These are phyloP conservation scores for Dendryphion nanum DNA, from an alignment of 2,329 filamentous ascomycete species.

Conservation along the genomic window DNA sequence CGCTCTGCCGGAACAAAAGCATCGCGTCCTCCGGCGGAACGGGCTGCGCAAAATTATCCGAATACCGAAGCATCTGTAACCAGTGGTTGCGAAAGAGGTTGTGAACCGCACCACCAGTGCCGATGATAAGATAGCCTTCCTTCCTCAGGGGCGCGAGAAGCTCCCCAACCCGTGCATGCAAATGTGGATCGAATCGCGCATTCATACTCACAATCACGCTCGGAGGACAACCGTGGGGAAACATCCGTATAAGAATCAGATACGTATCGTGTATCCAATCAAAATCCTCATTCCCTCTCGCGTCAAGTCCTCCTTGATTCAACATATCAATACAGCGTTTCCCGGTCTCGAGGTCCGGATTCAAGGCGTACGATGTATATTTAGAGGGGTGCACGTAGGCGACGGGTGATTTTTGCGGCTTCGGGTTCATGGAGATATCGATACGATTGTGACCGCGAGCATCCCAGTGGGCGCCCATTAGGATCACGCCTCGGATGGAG, in stretches of 20 bases:
- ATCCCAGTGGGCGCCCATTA: constrained; percentile 72
- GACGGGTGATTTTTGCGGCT: constrained; percentile 61
- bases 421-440: constrained; percentile 61
- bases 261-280: constrained; percentile 75
- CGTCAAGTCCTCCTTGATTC: constrained; percentile 53
- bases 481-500: constrained; percentile 61
- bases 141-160: constrained; percentile 56
- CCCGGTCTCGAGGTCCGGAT: constrained; percentile 57
- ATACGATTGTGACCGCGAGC: constrained; percentile 53
- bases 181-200: constrained; percentile 55
- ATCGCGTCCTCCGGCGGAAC: constrained; percentile 60
- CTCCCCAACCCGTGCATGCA: constrained; percentile 57
- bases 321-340: constrained; percentile 53
- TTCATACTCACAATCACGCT: constrained; percentile 61
- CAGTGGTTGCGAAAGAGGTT: constrained; percentile 69
- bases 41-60: constrained; percentile 62
- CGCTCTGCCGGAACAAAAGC: constrained; percentile 64
- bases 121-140: constrained; percentile 58
- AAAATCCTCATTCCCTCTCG: constrained; percentile 54
- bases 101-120: constrained; percentile 64
- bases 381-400: constrained; percentile 66
- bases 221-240: constrained; percentile 62
- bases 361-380: constrained; percentile 62
- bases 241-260: constrained; percentile 68
- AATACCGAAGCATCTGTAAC: constrained; percentile 62